These are phyloP conservation scores for Stachybotrys echinatus DNA, from an alignment of 2,329 filamentous ascomycete species.

Conservation along the genomic window DNA sequence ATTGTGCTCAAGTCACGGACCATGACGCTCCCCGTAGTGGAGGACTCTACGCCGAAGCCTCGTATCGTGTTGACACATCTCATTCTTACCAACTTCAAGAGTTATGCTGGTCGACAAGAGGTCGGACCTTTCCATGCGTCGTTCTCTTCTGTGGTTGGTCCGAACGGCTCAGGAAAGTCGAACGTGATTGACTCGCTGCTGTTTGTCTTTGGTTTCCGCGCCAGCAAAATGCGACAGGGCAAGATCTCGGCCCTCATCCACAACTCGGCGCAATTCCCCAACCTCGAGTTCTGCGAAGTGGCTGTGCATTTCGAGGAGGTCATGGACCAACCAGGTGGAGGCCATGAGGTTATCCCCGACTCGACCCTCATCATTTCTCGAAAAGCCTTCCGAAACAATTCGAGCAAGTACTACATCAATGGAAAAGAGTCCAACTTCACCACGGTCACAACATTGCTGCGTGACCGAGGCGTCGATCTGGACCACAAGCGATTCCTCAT, in stretches of 20 bases:
- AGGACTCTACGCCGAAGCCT: conserved; percentile 72
- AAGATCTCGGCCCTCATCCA: conserved; percentile 98
- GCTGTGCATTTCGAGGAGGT: conserved; percentile 96
- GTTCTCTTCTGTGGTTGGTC: conserved; percentile 95
- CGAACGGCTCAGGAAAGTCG: conserved; percentile 96
- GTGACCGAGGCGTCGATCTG: conserved; percentile 84
- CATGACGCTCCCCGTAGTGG: conserved; percentile 60
- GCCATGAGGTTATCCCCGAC: conserved; percentile 71
- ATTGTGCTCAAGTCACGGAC: conserved; percentile 85
- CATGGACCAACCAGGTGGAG: conserved; percentile 77
- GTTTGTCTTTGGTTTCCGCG: conserved; percentile 98
- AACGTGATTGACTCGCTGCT: conserved; percentile 97
- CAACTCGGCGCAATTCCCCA: conserved; percentile 82
- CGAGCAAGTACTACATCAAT: conserved; percentile 98
- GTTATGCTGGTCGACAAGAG: conserved; percentile 90
- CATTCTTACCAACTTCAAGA: conserved; percentile 96
- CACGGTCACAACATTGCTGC: conserved; percentile 78
- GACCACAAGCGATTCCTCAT: conserved; percentile 99
- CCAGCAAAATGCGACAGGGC: conserved; percentile 98
- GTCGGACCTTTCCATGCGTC: conserved; percentile 96
- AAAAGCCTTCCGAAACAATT: conserved; percentile 94
- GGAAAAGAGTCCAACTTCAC: conserved; percentile 87
- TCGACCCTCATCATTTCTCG: conserved; percentile 85
- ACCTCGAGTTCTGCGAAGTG: conserved; percentile 89
- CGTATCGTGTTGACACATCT: conserved; percentile 91